Percentiles rank a stretch among this genome's conserved stretches.
Evolutionary conservation across 2,329 filamentous ascomycete genomes (phyloP).

Genomic region (Fusarium sp.): DNA sequence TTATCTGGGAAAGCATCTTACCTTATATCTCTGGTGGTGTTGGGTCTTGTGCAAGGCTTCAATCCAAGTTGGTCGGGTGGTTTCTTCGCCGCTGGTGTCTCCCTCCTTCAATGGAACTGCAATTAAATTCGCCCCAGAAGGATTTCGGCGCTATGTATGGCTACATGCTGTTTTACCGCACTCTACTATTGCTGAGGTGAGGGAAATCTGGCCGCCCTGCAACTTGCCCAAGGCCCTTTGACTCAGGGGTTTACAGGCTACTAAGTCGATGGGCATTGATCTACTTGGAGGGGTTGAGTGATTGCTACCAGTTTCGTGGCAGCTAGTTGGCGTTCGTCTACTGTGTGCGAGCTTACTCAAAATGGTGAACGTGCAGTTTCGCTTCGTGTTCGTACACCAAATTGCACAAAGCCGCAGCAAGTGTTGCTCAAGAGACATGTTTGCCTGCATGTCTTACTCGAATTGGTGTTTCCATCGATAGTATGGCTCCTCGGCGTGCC

Average conservation of each 20-base stretch:
- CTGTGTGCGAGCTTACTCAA: background rate
- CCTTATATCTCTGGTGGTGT: fast-evolving
- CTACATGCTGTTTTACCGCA: background rate
- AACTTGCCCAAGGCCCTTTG: too few relatives aligned
- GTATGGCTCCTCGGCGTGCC: fast-evolving
- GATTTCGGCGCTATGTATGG: fast-evolving
- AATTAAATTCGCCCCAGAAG: background rate
- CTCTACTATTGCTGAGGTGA: background rate
- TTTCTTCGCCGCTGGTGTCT: background rate
- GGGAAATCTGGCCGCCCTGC: background rate
- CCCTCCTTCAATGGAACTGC: background rate
- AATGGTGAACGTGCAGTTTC: background rate
- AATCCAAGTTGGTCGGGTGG: too few relatives aligned
- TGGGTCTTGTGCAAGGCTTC: too few relatives aligned
- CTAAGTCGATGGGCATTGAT: background rate
- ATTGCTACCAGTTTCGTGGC: fast-evolving
- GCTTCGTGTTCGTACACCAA: background rate
- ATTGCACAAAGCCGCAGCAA: too few relatives aligned
- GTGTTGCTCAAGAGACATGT: background rate
- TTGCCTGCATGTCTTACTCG: background rate
- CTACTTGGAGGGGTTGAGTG: too few relatives aligned
- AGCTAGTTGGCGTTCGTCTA: background rate
- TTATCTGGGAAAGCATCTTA: fast-evolving
- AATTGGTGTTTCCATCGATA: fast-evolving
- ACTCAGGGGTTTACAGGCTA: too few relatives aligned